These are phyloP conservation scores for Pseudogymnoascus sp. DNA, from an alignment of 2,329 filamentous ascomycete species.

Conservation along the genomic window DNA sequence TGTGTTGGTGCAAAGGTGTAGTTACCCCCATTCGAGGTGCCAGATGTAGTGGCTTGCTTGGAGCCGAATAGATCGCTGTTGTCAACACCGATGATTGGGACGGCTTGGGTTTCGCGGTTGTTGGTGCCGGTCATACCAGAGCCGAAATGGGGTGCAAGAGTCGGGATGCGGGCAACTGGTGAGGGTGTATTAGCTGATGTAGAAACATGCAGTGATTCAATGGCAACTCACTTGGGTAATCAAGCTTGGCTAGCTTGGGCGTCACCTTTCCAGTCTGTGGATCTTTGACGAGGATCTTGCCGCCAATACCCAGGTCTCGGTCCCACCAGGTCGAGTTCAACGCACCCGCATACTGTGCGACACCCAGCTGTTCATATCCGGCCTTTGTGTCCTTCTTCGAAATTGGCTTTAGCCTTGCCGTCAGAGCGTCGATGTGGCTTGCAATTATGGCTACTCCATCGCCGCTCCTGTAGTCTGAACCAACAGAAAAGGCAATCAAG, in stretches of 20 bases:
- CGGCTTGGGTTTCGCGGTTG: conserved; percentile 88
- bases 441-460: conserved; percentile 84
- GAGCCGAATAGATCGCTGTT: conserved; percentile 48
- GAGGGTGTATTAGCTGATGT: conserved; percentile 15
- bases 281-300: conserved; percentile 77
- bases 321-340: conserved; percentile 96
- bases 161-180: conserved; percentile 74
- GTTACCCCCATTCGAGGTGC: conserved; percentile 20
- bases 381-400: conserved; percentile 76
- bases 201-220: not conserved
- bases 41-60: conserved; percentile 24
- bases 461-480: conserved; percentile 70
- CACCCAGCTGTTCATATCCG: conserved; percentile 81
- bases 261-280: conserved; percentile 64
- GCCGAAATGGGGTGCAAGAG: conserved; percentile 89
- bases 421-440: conserved; percentile 88
- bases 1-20: conserved; percentile 71
- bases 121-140: conserved; percentile 57
- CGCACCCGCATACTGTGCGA: conserved; percentile 85
- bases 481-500: conserved; percentile 77
- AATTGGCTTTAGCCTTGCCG: conserved; percentile 84
- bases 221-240: conserved; percentile 62
- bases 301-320: conserved; percentile 83
- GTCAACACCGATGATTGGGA: conserved; percentile 87
- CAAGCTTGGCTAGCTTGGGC: conserved; percentile 78